Evolutionary conservation across 352 stramenopile species (phyloP), one percentile per base, ranked within the genome.

Genomic region (Phytopythium ostracodes): DNA sequence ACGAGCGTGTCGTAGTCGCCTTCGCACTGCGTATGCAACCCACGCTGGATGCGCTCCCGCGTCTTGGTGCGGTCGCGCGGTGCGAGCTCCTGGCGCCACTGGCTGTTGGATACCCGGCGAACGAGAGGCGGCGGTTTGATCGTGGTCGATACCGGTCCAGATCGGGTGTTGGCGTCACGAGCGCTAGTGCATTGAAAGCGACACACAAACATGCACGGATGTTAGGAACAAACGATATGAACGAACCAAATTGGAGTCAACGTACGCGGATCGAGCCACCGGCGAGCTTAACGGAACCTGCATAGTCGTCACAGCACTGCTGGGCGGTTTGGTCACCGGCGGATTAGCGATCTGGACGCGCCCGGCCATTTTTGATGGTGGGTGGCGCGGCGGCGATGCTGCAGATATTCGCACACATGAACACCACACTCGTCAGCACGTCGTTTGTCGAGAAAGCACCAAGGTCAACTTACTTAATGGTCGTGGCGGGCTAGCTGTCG

Each of bases 1-100:
- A 91, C 59, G 25, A 94, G 76, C 49, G 73, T 67, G n/a, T 91
- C 79, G 51, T 85, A 90, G 65, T 89, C 75, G 38, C 73, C 78
- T 14, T 79, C 68, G 52, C 72, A 80, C 49, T 91, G 75, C 36
- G 66, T 62, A 22, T 79, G 64, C 33, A 94, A 55, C n/a, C 71
- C 77, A 3, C 76, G 76, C 60, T 82, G 79, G 50, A 94, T 81
- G n/a, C 82, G 76, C 62, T 84, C 75, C 31, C 81, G 75, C 14
- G 79, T 88, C 51, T 78, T 86, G 43, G 72, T 65, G 40, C 85
- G 82, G 59, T 94, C 85, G 15, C 66, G 65, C 1, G 70, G 54
- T 1, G 77, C 67, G 31, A 89, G 74, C n/a, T 88, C 72, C 14
- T 84, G 70, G 9, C 85, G 75, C 85, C 85, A 94, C 40, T 77